A percentile compares a stretch with the other conserved stretches of the same genome.
phyloP scores from a whole-genome alignment of 805 yeast genomes.

The Saturnispora sekii region DNA sequence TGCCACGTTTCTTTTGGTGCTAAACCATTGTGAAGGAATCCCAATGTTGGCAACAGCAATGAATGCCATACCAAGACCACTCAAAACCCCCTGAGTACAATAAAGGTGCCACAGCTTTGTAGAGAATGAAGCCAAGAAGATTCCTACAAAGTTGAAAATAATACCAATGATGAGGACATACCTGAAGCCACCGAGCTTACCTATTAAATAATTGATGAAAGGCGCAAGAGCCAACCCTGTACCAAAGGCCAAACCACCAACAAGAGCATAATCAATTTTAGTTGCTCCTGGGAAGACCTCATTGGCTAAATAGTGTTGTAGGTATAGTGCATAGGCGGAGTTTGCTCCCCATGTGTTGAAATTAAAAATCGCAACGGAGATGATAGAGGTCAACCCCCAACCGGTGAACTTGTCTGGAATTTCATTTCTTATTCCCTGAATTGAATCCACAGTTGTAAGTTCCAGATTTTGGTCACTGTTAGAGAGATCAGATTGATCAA shows the following conservation, averaged over 20 bases:
- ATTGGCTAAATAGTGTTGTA: constrained; percentile 44
- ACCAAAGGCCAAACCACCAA: constrained; percentile 62
- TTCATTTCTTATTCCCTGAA: constrained; percentile 12
- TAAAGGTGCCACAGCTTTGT: constrained; percentile 55
- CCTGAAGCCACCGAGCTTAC: constrained; percentile 32
- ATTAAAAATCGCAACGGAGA: constrained; percentile 42
- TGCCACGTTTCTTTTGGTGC: constrained; percentile 48
- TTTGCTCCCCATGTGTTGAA: constrained; percentile 70
- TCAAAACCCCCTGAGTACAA: constrained; percentile 57
- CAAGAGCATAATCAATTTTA: constrained; percentile 49
- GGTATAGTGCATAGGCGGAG: constrained; percentile 53
- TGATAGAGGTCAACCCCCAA: constrained; percentile 42
- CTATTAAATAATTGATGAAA: constrained; percentile 34
- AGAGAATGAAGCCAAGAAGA: constrained; percentile 51
- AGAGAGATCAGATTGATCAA: not conserved
- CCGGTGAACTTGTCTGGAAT: constrained; percentile 62
- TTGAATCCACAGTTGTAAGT: constrained; percentile 5
- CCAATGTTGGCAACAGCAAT: constrained; percentile 50
- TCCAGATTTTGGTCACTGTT: not conserved
- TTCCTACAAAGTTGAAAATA: constrained; percentile 41
- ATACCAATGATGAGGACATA: constrained; percentile 38
- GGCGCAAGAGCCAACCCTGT: constrained; percentile 43
- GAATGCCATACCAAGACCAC: constrained; percentile 49
- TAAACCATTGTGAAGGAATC: constrained; percentile 62
- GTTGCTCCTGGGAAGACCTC: constrained; percentile 45